These are phyloP conservation scores for Blastomyces gilchristii DNA, from an alignment of 2,329 filamentous ascomycete species.

Conservation along the genomic window DNA sequence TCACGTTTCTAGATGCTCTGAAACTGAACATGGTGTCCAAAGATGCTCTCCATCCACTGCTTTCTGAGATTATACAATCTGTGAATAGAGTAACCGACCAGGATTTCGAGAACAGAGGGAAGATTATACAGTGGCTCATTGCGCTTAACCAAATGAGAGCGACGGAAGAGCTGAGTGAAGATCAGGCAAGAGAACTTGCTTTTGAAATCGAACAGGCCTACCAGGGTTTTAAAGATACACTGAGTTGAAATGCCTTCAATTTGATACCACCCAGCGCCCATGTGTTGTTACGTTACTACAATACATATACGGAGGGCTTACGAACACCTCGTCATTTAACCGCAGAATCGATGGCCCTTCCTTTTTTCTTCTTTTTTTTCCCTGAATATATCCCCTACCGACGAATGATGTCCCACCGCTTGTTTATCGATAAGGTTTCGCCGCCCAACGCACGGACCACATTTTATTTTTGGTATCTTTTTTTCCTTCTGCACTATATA, in stretches of 20 bases:
- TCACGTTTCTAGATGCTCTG: constrained; percentile 91
- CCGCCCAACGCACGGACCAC: constrained; percentile 10
- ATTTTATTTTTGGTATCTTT: neutral
- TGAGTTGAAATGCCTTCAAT: constrained; percentile 40
- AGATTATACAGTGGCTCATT: constrained; percentile 98
- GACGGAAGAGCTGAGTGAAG: constrained; percentile 76
- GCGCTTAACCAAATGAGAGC: constrained; percentile 96
- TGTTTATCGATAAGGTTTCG: constrained; percentile 5
- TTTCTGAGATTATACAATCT: constrained; percentile 92
- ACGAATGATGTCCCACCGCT: neutral
- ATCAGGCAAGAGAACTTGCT: constrained; percentile 78
- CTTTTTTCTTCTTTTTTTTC: neutral
- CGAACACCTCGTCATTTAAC: too few relatives aligned
- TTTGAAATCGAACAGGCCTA: constrained; percentile 93
- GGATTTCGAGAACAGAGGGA: constrained; percentile 89
- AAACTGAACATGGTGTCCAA: constrained; percentile 88
- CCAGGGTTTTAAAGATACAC: constrained; percentile 76
- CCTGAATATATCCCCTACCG: neutral
- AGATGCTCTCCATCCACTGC: constrained; percentile 86
- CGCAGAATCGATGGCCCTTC: neutral
- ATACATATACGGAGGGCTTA: neutral
- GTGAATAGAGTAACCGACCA: constrained; percentile 94
- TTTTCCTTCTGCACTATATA: constrained; percentile 19
- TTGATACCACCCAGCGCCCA: neutral
- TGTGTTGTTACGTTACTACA: neutral